Evolutionary conservation across 495 filamentous ascomycete species (phyloP).

Genomic region (Neurospora discreta): DNA sequence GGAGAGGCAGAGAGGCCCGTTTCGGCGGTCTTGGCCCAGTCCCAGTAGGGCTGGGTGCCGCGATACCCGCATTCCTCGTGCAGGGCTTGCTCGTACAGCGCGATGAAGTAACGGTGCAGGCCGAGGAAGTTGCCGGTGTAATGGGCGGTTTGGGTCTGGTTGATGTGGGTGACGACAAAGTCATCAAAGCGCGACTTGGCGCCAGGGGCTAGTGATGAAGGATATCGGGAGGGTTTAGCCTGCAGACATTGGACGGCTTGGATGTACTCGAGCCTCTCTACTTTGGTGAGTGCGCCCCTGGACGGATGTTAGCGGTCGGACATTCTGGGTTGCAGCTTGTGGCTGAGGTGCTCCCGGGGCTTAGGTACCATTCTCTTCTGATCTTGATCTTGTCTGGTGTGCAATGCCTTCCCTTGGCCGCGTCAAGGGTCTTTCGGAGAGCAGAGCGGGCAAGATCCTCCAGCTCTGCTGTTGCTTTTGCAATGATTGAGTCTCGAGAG

Average conservation of each 20-base stretch:
- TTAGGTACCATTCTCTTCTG: constrained; percentile 15
- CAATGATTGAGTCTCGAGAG: neutral
- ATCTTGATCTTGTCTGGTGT: constrained; percentile 26
- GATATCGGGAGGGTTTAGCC: constrained; percentile 36
- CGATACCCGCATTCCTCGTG: constrained; percentile 61
- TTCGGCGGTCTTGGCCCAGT: constrained; percentile 45
- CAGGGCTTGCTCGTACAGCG: constrained; percentile 54
- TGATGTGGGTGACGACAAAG: constrained; percentile 58
- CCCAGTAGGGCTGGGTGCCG: constrained; percentile 52
- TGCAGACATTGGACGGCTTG: constrained; percentile 55
- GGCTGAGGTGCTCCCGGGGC: neutral
- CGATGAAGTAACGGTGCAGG: constrained; percentile 62
- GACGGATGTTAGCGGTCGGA: neutral
- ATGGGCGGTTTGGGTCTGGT: constrained; percentile 51
- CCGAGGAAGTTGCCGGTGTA: constrained; percentile 53
- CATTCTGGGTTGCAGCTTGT: neutral
- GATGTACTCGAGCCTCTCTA: constrained; percentile 48
- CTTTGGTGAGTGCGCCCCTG: constrained; percentile 35
- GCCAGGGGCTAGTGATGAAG: constrained; percentile 22
- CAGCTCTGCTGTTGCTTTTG: neutral
- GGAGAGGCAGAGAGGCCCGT: constrained; percentile 39
- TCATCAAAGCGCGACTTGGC: constrained; percentile 50
- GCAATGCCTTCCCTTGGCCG: neutral
- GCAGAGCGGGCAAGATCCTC: neutral
- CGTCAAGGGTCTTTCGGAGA: neutral